These are phyloP conservation scores for Microcyclospora pomicola DNA, from an alignment of 2,329 filamentous ascomycete genomes.

Conservation along the genomic window DNA sequence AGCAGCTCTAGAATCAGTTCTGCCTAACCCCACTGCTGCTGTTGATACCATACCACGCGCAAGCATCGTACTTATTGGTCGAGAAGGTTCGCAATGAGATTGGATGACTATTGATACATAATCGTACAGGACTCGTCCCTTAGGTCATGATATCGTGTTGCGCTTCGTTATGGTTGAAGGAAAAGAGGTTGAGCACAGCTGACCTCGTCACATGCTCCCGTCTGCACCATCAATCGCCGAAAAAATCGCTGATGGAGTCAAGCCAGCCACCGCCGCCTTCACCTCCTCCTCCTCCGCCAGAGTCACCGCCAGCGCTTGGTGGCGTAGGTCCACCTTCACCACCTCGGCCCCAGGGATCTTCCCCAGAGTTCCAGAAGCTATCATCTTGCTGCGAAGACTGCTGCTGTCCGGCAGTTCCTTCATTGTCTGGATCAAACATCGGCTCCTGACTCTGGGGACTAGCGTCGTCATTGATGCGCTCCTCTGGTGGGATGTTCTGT, in stretches of 20 bases:
- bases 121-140: too few species aligned
- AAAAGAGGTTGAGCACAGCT: too few species aligned
- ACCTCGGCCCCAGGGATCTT: slow-evolving; percentile 18
- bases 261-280: slow-evolving; percentile 18
- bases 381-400: neutral
- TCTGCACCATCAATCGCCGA: slow-evolving; percentile 1
- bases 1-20: too few species aligned
- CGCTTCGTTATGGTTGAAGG: too few species aligned
- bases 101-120: too few species aligned
- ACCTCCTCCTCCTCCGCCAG: slow-evolving; percentile 18
- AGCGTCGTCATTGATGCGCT: slow-evolving; percentile 13
- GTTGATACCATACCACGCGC: too few species aligned
- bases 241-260: slow-evolving; percentile 12
- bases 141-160: too few species aligned
- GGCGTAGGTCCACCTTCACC: slow-evolving; percentile 22
- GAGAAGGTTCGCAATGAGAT: too few species aligned
- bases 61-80: too few species aligned
- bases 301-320: slow-evolving; percentile 15
- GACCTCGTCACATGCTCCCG: too few species aligned
- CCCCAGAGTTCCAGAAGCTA: slow-evolving; percentile 9
- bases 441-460: slow-evolving; percentile 19
- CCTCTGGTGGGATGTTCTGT: too few species aligned
- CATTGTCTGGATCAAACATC: slow-evolving; percentile 8
- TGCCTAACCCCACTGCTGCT: too few species aligned
- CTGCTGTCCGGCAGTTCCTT: neutral